Base-by-base conservation (phyloP, 495 filamentous ascomycete species). In the Bathelium albidoporum region DNA sequence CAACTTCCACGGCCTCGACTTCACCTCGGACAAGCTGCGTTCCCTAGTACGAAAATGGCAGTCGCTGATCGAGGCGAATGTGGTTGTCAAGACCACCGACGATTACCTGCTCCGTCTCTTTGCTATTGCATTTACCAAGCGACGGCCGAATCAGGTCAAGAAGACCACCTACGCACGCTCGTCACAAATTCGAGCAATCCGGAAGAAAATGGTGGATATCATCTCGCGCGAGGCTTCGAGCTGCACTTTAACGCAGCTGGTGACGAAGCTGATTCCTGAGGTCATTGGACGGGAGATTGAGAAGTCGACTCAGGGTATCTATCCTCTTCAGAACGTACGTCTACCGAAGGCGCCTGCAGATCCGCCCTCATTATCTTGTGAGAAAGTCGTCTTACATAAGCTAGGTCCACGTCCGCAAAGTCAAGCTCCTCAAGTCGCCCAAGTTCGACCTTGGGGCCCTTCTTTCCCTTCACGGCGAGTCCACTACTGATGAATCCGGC, bases 1-100 rank as follows among this genome's bases (percentile, higher is more conserved):
- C 81, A 97, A 97, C 85, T 98, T 98, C 88, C 93, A 98, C 83
- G 94, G 94, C 70, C 85, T 98, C 76, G 94, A 98, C 82, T 97
- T 98, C 86, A 98, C 94, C 70, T 97, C 95, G 70, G 94, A 98
- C 86, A 97, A 97, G 85, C 85, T 98, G 69, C 89, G 94, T 72
- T 98, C 94, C 61, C 86, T 98, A 64, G 94, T 98, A 69, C 92
- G 94, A 80, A 98, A 98, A 81, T 98, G 94, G 94, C 94, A 98
- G 81, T 87, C 91, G 55, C 82, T 98, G 71, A 98, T 98, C 72
- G 94, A 98, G 85, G 94, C 94, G 82, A 98, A 98, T 75, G 85
- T 97, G 73, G 95, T 95, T 68, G 90, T 97, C 82, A 97, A 96
- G 89, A 97, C 94, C 68, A 97, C 94, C 75, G 94, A 98, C 74